A percentile compares a stretch with the other conserved stretches of the same genome.
phyloP scores from a whole-genome alignment of 805 yeast species.

The Crinitomyces ghanaensis region DNA sequence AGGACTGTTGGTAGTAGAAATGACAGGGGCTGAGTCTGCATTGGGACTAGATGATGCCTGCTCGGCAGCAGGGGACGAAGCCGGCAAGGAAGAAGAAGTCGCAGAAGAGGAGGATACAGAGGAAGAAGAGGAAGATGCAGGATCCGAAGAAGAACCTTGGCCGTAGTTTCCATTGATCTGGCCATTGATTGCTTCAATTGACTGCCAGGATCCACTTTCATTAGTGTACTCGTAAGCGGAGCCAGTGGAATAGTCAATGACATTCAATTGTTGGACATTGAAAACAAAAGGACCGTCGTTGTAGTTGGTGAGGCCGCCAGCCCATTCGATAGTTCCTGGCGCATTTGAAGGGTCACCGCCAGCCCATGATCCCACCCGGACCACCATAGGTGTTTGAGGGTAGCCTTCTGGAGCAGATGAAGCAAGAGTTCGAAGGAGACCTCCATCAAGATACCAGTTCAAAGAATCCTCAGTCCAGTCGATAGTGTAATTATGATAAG shows the following conservation, averaged over 20 bases:
- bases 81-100: slow-evolving; percentile 2
- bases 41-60: too few species aligned
- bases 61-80: too few species aligned
- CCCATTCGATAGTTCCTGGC: slow-evolving; percentile 60
- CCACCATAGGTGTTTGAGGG: slow-evolving; percentile 82
- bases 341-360: slow-evolving; percentile 39
- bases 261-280: slow-evolving; percentile 46
- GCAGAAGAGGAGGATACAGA: slow-evolving; percentile 2
- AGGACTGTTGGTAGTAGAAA: too few species aligned
- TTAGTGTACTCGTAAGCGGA: slow-evolving; percentile 32
- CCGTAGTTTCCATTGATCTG: slow-evolving; percentile 16
- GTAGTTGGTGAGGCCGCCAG: slow-evolving; percentile 52
- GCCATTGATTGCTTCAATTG: slow-evolving; percentile 33
- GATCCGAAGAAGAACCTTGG: slow-evolving; percentile 9
- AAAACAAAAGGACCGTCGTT: slow-evolving; percentile 40
- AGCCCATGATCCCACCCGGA: slow-evolving; percentile 49
- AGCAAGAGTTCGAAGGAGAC: slow-evolving; percentile 48
- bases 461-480: slow-evolving; percentile 67
- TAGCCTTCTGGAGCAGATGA: slow-evolving; percentile 51
- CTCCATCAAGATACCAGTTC: slow-evolving; percentile 66
- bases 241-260: slow-evolving; percentile 48
- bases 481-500: slow-evolving; percentile 66
- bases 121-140: slow-evolving; percentile 10
- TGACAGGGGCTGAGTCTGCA: not conserved
- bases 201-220: slow-evolving; percentile 29